A percentile compares a stretch with the other conserved stretches of the same genome.
These are phyloP conservation scores for Trametopsis cervina DNA, from an alignment of 768 basidiomycete genomes.

Conservation along the genomic window DNA sequence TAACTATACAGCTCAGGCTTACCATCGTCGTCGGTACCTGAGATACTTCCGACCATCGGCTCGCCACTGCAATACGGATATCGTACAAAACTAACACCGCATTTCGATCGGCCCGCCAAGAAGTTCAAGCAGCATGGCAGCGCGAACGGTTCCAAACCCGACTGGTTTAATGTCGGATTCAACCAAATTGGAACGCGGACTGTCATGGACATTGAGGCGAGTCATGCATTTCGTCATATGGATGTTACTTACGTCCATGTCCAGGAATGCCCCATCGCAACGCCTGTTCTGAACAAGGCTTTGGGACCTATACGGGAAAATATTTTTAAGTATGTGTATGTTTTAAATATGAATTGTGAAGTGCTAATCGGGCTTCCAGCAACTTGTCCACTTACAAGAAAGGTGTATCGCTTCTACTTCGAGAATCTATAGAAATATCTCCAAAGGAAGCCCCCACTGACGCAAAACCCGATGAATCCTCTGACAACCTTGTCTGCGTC, in stretches of 20 bases:
- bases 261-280: constrained; percentile 90
- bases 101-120: constrained; percentile 77
- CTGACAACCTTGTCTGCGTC: constrained; percentile 67
- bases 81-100: constrained; percentile 95
- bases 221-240: neutral
- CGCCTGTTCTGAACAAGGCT: constrained; percentile 67
- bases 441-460: constrained; percentile 19
- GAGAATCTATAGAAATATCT: constrained; percentile 61
- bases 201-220: constrained; percentile 88
- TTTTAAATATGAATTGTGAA: neutral
- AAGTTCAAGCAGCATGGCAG: constrained; percentile 14
- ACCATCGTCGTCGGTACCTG: constrained; percentile 48
- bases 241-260: neutral
- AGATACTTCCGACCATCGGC: constrained; percentile 66
- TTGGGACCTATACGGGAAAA: constrained; percentile 53
- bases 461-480: constrained; percentile 14
- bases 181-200: constrained; percentile 67
- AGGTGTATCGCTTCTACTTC: constrained; percentile 85
- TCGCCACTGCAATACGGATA: constrained; percentile 89
- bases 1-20: constrained; percentile 44
- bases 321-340: constrained; percentile 53
- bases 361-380: constrained; percentile 33
- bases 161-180: constrained; percentile 86
- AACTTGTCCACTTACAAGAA: constrained; percentile 76
- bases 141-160: constrained; percentile 31